Conservation (phyloP, 164 flowering plant genomes). For the Nymphaea colorata region DNA sequence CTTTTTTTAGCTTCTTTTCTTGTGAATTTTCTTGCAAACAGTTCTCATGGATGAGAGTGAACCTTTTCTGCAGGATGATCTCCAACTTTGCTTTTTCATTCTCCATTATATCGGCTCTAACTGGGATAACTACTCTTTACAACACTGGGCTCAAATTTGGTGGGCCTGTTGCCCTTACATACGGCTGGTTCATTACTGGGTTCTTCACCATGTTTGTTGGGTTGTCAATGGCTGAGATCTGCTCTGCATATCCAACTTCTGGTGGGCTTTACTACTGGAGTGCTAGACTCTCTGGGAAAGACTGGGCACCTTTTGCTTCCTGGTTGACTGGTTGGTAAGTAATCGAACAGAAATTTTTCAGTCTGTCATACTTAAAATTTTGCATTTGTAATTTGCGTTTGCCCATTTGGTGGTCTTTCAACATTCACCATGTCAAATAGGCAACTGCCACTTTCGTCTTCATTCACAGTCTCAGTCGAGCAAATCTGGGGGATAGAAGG, state of each 20-base stretch:
- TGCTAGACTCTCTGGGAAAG: slow-evolving; percentile 75
- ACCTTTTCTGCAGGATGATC: slow-evolving; percentile 29
- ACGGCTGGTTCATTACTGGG: slow-evolving; percentile 73
- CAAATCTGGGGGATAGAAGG: no score
- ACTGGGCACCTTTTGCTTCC: slow-evolving; percentile 96
- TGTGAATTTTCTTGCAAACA: not conserved
- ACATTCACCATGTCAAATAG: no score
- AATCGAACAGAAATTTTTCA: no score
- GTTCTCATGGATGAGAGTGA: not conserved
- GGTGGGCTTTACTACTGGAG: slow-evolving; percentile 96
- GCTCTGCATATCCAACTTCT: slow-evolving; percentile 81
- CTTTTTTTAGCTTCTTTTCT: not conserved
- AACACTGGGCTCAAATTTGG: slow-evolving; percentile 60
- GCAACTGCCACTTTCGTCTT: no score
- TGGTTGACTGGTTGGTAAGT: slow-evolving; percentile 95
- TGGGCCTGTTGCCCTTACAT: slow-evolving; percentile 53
- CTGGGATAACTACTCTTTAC: slow-evolving; percentile 70
- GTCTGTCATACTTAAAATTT: no score
- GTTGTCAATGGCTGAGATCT: slow-evolving; percentile 82
- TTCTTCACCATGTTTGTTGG: slow-evolving; percentile 58
- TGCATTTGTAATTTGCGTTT: no score
- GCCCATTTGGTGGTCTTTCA: no score
- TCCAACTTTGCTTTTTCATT: slow-evolving; percentile 67
- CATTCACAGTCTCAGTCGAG: no score
- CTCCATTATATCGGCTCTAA: slow-evolving; percentile 63